Percentiles rank a stretch among this genome's conserved stretches.
These are phyloP conservation scores for Cutaneotrichosporon mucoides DNA, from an alignment of 1,284 basidiomycete genomes.

Conservation along the genomic window DNA sequence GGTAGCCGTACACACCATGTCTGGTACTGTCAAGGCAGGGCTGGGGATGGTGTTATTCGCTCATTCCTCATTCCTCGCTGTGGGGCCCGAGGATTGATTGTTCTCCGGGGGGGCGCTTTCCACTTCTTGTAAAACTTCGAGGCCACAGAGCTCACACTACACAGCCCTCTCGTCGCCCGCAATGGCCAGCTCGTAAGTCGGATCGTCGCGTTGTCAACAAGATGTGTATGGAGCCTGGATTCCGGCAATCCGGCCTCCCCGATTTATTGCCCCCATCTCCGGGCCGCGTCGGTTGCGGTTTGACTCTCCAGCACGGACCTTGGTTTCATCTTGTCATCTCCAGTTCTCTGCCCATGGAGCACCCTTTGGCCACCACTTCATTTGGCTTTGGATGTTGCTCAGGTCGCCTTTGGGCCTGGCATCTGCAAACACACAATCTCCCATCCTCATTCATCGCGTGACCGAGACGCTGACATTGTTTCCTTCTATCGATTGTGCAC, in stretches of 20 bases:
- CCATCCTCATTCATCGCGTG: no score
- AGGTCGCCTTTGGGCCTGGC: no score
- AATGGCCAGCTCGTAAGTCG: background rate
- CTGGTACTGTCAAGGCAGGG: no score
- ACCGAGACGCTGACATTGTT: background rate
- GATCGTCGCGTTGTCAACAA: background rate
- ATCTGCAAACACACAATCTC: no score
- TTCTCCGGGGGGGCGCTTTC: background rate
- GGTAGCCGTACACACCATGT: no score
- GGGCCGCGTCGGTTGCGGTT: background rate
- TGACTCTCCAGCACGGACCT: background rate
- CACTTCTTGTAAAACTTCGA: background rate
- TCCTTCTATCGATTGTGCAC: background rate
- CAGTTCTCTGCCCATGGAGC: no score
- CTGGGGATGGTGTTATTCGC: no score
- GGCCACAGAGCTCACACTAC: background rate
- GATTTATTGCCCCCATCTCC: background rate
- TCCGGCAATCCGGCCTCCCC: no score
- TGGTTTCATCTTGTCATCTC: background rate
- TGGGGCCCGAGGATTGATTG: background rate
- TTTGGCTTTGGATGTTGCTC: no score
- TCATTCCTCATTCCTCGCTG: background rate
- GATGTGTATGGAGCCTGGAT: background rate
- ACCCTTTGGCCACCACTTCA: no score
- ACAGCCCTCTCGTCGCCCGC: background rate